Conservation (phyloP, 2,329 filamentous ascomycete species). For the Pestalotiopsis sp. region DNA sequence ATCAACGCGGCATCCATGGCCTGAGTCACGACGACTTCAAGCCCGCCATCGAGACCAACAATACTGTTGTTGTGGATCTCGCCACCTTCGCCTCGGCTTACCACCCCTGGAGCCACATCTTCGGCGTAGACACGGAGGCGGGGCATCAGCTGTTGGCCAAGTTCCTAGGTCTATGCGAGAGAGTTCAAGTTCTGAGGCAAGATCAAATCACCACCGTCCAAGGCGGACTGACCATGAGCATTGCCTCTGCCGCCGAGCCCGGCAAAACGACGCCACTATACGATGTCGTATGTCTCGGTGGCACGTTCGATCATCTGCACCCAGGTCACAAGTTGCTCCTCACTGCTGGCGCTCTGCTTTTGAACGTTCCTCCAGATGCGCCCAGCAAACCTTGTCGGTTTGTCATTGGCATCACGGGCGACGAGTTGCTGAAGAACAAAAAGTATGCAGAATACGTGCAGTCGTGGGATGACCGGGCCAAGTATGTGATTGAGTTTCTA, state of each 20-base stretch:
- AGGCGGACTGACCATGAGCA: conserved; percentile 52
- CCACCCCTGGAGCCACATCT: conserved; percentile 66
- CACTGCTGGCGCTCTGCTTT: conserved; percentile 78
- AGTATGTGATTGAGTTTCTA: conserved; percentile 73
- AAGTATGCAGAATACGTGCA: conserved; percentile 83
- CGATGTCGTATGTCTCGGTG: conserved; percentile 76
- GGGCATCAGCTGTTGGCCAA: conserved; percentile 60
- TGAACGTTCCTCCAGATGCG: conserved; percentile 51
- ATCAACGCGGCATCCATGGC: conserved; percentile 50
- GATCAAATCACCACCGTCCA: conserved; percentile 54
- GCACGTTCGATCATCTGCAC: conserved; percentile 96
- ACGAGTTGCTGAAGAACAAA: conserved; percentile 85
- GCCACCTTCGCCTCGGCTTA: conserved; percentile 54
- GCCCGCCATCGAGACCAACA: conserved; percentile 44
- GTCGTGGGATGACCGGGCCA: conserved; percentile 75
- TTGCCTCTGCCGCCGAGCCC: conserved; percentile 21
- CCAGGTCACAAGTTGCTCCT: conserved; percentile 95
- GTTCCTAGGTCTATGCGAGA: conserved; percentile 52
- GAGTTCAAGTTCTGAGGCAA: conserved; percentile 47
- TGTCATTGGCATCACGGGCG: conserved; percentile 86
- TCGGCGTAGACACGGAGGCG: conserved; percentile 65
- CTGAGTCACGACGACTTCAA: conserved; percentile 34
- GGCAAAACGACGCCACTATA: conserved; percentile 40
- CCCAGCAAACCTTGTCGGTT: conserved; percentile 55
- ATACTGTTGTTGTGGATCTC: conserved; percentile 51